Base-by-base conservation (phyloP, 2,329 filamentous ascomycete species). In the Fusarium hostae region DNA sequence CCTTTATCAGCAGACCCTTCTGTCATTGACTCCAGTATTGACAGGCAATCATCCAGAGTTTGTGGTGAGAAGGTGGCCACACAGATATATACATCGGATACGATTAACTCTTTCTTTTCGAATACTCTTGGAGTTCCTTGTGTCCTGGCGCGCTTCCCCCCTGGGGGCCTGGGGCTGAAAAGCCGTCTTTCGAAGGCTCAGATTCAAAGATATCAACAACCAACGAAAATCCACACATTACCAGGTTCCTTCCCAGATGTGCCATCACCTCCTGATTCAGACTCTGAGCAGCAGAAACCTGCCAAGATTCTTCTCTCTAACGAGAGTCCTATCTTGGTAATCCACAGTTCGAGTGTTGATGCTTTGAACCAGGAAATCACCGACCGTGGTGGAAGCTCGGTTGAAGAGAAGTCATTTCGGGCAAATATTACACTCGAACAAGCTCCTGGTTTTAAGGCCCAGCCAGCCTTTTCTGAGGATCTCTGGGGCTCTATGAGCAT, bases 281-380 rank as follows among this genome's bases (percentile, higher is more conserved):
- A 89, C 66, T 83, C 82, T 30, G 84, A 90, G 45, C 75, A 77
- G 26, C 68, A 64, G 20, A 76, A 72, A 48, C 78, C 32, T 61
- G 80, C 59, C 79, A 86, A 90, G 6, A 94, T 98, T 37, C 83
- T 96, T 0, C 84, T 99, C 6, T 93, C 95, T 28, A 99, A 99
- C 79, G 96, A 98, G 81, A 97, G 94, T 58, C 95, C 96, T 0
- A 97, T 99, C 47, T 87, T 99, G 1, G 88, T 94, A 50, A 91
- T 98, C 61, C 94, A 93, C 24, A 87, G 89, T 59, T 90, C 92
- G 13, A 98, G 94, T 73, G 87, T 98, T 51, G 90, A 93, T 50
- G 87, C 87, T 4, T 82, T 98, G 11, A 98, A 98, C 77, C 83
- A 87, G 66, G 84, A 89, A 16, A 96, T 98, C 74, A 86, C 83